Base-by-base conservation (phyloP, 2,329 filamentous ascomycete species). In the Drechslera avenae region DNA sequence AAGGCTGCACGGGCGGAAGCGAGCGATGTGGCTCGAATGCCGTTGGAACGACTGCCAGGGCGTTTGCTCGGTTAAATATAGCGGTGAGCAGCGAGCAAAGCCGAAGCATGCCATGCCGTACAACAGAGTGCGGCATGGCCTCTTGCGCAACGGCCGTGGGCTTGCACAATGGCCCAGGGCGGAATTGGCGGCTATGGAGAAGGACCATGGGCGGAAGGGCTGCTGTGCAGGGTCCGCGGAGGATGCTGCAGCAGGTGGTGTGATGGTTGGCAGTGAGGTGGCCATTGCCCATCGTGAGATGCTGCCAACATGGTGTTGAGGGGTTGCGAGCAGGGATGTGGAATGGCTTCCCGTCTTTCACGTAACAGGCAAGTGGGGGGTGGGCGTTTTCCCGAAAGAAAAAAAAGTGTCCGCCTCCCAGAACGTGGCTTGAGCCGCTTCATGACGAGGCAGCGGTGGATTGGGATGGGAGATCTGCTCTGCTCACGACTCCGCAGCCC, bases 321-420 rank as follows among this genome's bases (percentile, higher is more conserved):
- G 64, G 66, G 66, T 56, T 50, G 45, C 40, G 32, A 56, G 56
- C 61, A 65, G 60, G 64, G 63, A 53, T 59, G 47, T 37, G 41
- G 12, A 28, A 12, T 8, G 19, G 2, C 9, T 28, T 28, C 26
- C 39, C 51, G 48, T 39, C 51, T 54, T 41, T 58, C 58, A 58
- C 58, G 42, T 46, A 63, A 66, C 48, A 56, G 60, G 67, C 59
- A 67, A 64, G 66, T 68, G 66, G 65, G 65, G 66, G 34, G 49
- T 47, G 21, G 32, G 23, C 28, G 35, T 21, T 37, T 21, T n/a
- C 34, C 16, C n/a, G n/a, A n/a, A n/a, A n/a, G 3, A 18, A 14
- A 36, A 35, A 19, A 35, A 30, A 28, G 18, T 18, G 34, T 23
- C 47, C 46, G 42, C 48, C 48, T 60, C 52, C 39, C 33, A 17